Base-by-base conservation (phyloP, 352 stramenopile genomes). In the Phytophthora idaei region DNA sequence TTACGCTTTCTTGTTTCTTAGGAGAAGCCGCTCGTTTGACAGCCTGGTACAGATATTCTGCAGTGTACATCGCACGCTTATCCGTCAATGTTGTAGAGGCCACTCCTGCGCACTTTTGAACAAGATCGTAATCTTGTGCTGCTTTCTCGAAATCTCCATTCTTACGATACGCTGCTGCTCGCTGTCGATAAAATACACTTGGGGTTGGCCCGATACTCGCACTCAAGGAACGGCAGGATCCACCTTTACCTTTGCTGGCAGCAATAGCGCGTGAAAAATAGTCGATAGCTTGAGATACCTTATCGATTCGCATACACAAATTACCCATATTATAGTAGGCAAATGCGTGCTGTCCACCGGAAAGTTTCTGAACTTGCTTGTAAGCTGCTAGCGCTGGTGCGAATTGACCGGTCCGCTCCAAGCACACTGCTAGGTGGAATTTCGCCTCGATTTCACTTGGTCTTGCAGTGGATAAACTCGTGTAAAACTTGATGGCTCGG, bases 71-170 rank as follows among this genome's bases (percentile, higher is more conserved):
- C 1, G 37, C 28, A 39, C 45, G 63, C 4, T 66, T 34, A 11
- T 66, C 57, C 17, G 47, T 31, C 17, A 64, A 28, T 34, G 42
- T 36, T 45, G 45, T 29, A 42, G 34, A 42, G 6, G 31, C 7
- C 1, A 17, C 39, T 12, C 31, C 48, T 11, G 37, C 11, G 27
- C 32, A 61, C 14, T 15, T 61, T 15, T 76, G 62, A 5, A 63
- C 49, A 21, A 70, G 28, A 27, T 71, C 72, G 15, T 88, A 90
- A 51, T 90, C 82, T 28, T 69, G 67, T n/a, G 82, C 79, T 5
- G 82, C 82, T 29, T 86, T 81, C 52, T 90, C 78, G 39, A 86
- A 90, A 6, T 90, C 74, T 0, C 80, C 80, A 45, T 73, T 74
- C 31, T 83, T 82, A 3, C 82, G 80, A 53, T 85, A 89, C 0